Evolutionary conservation across 306 rosid species (phyloP).

Genomic region (Pueraria montana): DNA sequence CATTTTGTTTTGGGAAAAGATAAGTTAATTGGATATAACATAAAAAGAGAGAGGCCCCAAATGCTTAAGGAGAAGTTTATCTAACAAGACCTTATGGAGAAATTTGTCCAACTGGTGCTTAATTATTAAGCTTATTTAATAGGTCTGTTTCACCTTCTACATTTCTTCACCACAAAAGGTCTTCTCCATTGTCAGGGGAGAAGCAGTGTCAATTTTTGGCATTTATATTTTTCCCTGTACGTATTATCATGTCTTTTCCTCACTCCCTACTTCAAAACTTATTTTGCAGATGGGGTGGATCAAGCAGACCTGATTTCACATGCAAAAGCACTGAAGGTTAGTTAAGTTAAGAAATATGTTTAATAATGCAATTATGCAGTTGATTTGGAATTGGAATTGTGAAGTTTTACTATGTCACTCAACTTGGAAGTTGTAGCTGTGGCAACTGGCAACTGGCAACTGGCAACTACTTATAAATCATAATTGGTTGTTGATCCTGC

Average conservation of each 20-base stretch:
- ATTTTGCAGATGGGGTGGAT: constrained; percentile 94
- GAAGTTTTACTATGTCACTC: neutral
- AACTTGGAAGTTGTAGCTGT: too few relatives aligned
- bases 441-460: too few relatives aligned
- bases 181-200: constrained; percentile 26
- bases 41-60: neutral
- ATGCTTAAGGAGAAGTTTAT: too few relatives aligned
- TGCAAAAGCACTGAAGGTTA: constrained; percentile 97
- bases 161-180: neutral
- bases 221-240: neutral
- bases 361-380: constrained; percentile 28
- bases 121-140: constrained; percentile 11
- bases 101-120: neutral
- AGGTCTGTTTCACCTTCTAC: constrained; percentile 1
- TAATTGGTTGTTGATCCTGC: constrained; percentile 52
- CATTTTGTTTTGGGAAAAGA: constrained; percentile 14
- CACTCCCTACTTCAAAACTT: constrained; percentile 24
- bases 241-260: neutral
- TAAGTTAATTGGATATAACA: neutral
- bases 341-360: constrained; percentile 31
- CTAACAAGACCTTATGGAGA: too few relatives aligned
- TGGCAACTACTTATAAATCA: constrained; percentile 19
- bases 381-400: constrained; percentile 32
- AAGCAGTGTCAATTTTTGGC: constrained; percentile 10
- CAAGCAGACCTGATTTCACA: constrained; percentile 98